Percentiles rank a stretch among this genome's conserved stretches.
phyloP scores from a whole-genome alignment of 2,329 filamentous ascomycete genomes.

The Lachnellula arida region DNA sequence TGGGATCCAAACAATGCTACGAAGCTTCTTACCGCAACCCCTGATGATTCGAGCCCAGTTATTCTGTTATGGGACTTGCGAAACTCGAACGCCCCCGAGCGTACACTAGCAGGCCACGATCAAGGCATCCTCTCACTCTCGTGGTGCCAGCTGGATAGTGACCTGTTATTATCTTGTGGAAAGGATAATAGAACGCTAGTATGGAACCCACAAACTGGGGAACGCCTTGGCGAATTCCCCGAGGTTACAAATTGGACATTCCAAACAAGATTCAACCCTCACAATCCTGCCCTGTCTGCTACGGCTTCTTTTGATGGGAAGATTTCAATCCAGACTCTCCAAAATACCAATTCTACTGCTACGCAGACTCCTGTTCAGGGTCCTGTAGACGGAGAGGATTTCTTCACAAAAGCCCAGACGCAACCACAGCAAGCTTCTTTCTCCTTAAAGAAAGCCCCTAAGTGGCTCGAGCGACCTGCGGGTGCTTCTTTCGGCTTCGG shows the following conservation, averaged over 20 bases:
- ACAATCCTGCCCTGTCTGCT: conserved; percentile 86
- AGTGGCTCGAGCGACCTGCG: conserved; percentile 81
- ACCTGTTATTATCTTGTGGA: conserved; percentile 85
- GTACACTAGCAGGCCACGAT: conserved; percentile 85
- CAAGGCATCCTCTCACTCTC: conserved; percentile 90
- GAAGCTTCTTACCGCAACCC: conserved; percentile 87
- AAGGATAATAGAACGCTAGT: conserved; percentile 95
- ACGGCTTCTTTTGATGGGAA: conserved; percentile 97
- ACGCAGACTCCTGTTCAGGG: conserved; percentile 62
- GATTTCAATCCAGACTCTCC: conserved; percentile 87
- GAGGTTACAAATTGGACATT: conserved; percentile 99
- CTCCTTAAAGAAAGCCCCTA: conserved; percentile 78
- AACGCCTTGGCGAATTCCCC: conserved; percentile 85
- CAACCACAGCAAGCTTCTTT: conserved; percentile 90
- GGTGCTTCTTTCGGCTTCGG: conserved; percentile 94
- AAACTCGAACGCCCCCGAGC: conserved; percentile 92
- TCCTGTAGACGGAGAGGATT: conserved; percentile 84
- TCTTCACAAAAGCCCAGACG: conserved; percentile 89
- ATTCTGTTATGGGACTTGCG: conserved; percentile 92
- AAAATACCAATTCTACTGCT: conserved; percentile 82
- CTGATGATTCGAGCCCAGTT: conserved; percentile 80
- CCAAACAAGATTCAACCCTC: conserved; percentile 87
- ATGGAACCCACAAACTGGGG: conserved; percentile 93
- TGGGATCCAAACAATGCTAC: conserved; percentile 97
- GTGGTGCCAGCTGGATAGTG: conserved; percentile 89